Evolutionary conservation across 228 moss, liverwort and hornwort genomes (phyloP).

Genomic region (Sphagnum fallax): DNA sequence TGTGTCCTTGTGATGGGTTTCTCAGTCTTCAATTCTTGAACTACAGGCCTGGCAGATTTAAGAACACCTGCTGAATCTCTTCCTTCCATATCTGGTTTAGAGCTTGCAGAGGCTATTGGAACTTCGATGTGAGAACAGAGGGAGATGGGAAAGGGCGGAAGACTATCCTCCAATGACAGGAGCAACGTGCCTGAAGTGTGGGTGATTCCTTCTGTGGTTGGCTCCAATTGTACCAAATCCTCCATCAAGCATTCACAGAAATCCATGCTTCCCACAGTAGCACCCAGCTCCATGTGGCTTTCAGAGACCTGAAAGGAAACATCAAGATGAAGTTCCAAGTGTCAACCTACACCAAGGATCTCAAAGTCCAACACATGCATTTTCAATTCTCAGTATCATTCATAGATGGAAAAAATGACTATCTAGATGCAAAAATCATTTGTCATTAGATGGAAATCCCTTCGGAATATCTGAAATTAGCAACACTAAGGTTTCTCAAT

Average conservation of each 20-base stretch:
- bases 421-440: no score
- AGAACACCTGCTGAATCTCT: no score
- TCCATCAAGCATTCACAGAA: slow-evolving; percentile 48
- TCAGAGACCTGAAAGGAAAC: slow-evolving; percentile 54
- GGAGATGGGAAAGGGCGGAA: slow-evolving; percentile 54
- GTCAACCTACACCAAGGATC: neutral
- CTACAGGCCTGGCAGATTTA: neutral
- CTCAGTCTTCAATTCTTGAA: neutral
- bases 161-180: slow-evolving; percentile 46
- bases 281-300: slow-evolving; percentile 59
- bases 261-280: slow-evolving; percentile 57
- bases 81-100: no score
- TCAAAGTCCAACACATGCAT: no score
- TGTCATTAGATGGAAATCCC: no score
- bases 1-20: slow-evolving; percentile 29
- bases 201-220: slow-evolving; percentile 8
- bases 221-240: slow-evolving; percentile 2
- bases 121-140: slow-evolving; percentile 22
- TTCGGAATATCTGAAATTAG: no score
- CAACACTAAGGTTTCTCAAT: neutral
- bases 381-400: no score
- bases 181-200: slow-evolving; percentile 28
- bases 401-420: no score
- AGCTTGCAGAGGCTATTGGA: neutral
- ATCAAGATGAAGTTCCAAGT: neutral